Conservation (phyloP, 2,329 filamentous ascomycete species). For the Macroventuria anomochaeta region DNA sequence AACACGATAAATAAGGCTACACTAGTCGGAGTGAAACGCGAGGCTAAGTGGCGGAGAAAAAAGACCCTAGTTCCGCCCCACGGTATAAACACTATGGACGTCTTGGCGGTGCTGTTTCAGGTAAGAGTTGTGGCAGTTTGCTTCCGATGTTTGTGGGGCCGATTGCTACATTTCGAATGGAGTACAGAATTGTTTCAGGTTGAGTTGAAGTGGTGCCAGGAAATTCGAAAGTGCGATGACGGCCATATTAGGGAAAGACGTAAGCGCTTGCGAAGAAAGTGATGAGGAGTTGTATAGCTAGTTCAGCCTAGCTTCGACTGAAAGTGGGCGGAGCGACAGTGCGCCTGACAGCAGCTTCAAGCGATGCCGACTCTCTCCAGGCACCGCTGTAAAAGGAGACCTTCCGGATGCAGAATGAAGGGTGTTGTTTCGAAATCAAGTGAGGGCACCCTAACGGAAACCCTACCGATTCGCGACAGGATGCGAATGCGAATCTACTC, state of each 20-base stretch:
- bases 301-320: neutral
- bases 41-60: slow-evolving; percentile 39
- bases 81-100: slow-evolving; percentile 29
- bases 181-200: neutral
- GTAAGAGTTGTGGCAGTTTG: slow-evolving; percentile 4
- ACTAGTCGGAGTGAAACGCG: slow-evolving; percentile 23
- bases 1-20: neutral
- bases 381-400: neutral
- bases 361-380: neutral
- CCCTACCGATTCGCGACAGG: neutral
- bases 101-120: slow-evolving; percentile 25
- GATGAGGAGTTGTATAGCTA: neutral
- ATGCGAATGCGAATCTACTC: slow-evolving; percentile 7
- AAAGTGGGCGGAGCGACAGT: neutral
- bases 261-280: neutral
- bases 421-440: neutral
- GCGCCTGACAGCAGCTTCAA: neutral
- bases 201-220: neutral
- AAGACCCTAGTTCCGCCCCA: slow-evolving; percentile 1
- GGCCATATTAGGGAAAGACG: neutral
- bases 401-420: neutral
- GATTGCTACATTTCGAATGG: neutral
- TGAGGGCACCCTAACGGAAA: neutral
- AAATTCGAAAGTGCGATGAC: neutral
- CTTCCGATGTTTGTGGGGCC: slow-evolving; percentile 4